Conservation (phyloP, 768 basidiomycete species). For the Termitomyces sp. region DNA sequence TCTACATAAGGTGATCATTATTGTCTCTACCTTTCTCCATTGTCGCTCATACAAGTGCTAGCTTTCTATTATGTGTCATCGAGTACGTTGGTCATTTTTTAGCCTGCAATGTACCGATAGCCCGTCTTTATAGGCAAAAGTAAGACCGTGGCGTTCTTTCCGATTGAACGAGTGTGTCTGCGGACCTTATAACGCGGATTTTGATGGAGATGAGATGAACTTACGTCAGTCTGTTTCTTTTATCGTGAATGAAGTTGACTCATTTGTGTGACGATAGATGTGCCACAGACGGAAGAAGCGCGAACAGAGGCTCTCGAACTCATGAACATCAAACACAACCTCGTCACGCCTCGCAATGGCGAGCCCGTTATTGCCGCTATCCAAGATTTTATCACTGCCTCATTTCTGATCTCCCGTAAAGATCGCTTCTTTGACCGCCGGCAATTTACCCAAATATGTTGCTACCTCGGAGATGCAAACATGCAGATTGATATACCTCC, state of each 20-base stretch:
- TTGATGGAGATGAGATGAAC: slow-evolving; percentile 99
- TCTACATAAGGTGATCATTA: slow-evolving; percentile 73
- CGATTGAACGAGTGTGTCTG: slow-evolving; percentile 98
- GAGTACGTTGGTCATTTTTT: slow-evolving; percentile 41
- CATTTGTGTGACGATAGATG: slow-evolving; percentile 48
- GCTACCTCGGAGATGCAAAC: slow-evolving; percentile 88
- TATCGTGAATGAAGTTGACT: neutral
- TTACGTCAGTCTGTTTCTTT: slow-evolving; percentile 56
- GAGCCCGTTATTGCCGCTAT: slow-evolving; percentile 99
- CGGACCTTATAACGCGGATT: slow-evolving; percentile 98
- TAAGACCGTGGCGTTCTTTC: slow-evolving; percentile 96
- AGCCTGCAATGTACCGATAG: neutral
- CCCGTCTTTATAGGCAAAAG: slow-evolving; percentile 52
- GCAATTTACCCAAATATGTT: slow-evolving; percentile 95
- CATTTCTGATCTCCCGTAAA: slow-evolving; percentile 88
- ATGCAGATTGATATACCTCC: slow-evolving; percentile 94
- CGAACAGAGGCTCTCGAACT: slow-evolving; percentile 94
- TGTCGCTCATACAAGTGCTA: slow-evolving; percentile 21
- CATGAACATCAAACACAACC: slow-evolving; percentile 95
- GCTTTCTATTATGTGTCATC: slow-evolving; percentile 99
- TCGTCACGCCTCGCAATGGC: slow-evolving; percentile 97
- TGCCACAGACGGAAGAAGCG: slow-evolving; percentile 98
- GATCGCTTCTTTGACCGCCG: slow-evolving; percentile 91
- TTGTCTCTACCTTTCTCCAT: neutral
- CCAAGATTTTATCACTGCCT: slow-evolving; percentile 99